Base-by-base conservation (phyloP, 768 basidiomycete species). In the Artomyces pyxidatus region DNA sequence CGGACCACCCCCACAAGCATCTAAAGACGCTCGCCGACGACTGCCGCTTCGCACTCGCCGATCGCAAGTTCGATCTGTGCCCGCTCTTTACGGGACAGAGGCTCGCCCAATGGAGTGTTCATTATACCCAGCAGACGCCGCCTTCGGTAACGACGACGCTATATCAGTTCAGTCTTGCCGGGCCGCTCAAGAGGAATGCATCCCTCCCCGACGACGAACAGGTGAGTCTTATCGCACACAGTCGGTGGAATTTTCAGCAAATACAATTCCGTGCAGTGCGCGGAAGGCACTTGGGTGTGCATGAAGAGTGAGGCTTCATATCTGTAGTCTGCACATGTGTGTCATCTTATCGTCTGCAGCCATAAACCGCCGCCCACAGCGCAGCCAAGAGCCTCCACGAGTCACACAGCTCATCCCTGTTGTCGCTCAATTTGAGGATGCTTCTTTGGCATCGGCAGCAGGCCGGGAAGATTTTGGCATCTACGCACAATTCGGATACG, bases 281-380 rank as follows among this genome's bases (percentile, higher is more conserved):
- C 52, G 7, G 22, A 48, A 16, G 55, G 51, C 12, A 51, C 56
- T 4, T 58, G 55, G 55, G 45, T 50, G 28, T 57, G 57, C 32
- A 11, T 54, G 57, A 57, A 42, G 22, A 47, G 49, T 45, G 48
- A 27, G 45, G 37, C 16, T 37, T 19, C 27, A 17, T 19, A n/a
- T 23, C 32, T 17, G 25, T 16, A 9, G 8, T 30, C 39, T 25
- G 47, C 37, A 26, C 17, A n/a, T 21, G 19, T n/a, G 6, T 38
- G 17, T 26, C 45, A 16, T n/a, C 35, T 32, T 28, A 23, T 21
- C 21, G 42, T 39, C 17, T 45, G 39, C 54, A 50, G 54, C n/a
- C 25, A 32, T 35, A 22, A 32, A 50, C 27, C 45, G 42, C 37
- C 45, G 37, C 19, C 28, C 21, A 4, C 38, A 38, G 30, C 51